Base-by-base conservation (phyloP, 2,329 filamentous ascomycete species). In the Aspergillus tubingensis region DNA sequence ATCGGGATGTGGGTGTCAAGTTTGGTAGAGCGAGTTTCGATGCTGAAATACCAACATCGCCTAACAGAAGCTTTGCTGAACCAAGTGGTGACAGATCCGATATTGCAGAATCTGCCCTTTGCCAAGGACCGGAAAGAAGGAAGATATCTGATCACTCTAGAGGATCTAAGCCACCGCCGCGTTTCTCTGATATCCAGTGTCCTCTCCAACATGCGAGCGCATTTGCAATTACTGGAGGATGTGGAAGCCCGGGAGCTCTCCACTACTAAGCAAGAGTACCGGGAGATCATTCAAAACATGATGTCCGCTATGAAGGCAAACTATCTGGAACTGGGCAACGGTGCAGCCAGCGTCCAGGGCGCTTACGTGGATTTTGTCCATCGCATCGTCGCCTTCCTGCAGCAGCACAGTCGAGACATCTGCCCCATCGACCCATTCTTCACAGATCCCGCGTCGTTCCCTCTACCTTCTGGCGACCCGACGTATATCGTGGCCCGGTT, bases 281-380 rank as follows among this genome's bases (percentile, higher is more conserved):
- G 75, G 1, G 75, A 80, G 10, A 76, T 86, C 44, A 76, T 88
- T 8, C 80, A 81, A 60, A 73, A 77, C n/a, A 69, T 88, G 60
- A 88, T 88, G 86, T 74, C 74, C 7, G 77, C 82, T 1, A 88
- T 89, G 85, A 86, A 85, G 68, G 74, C 74, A 39, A 87, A 87
- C 60, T 88, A 87, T 61, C 79, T 82, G 59, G 83, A 86, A 61
- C 74, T 86, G 5, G 77, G 79, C 3, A 74, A 68, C 44, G 69
- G 70, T 8, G 58, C 66, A 39, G 66, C 69, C 25, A 62, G 69
- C 48, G 69, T 67, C 3, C 80, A 81, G 52, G 83, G 85, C 10
- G 76, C 80, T 2, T 88, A 88, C 67, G 83, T 88, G 6, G 78
- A 82, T 8, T 88, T 89, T 67, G 85, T 88, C 5, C 86, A 89